phyloP scores from a whole-genome alignment of 345 rosid genomes.

The Crucihimalaya himalaica region DNA sequence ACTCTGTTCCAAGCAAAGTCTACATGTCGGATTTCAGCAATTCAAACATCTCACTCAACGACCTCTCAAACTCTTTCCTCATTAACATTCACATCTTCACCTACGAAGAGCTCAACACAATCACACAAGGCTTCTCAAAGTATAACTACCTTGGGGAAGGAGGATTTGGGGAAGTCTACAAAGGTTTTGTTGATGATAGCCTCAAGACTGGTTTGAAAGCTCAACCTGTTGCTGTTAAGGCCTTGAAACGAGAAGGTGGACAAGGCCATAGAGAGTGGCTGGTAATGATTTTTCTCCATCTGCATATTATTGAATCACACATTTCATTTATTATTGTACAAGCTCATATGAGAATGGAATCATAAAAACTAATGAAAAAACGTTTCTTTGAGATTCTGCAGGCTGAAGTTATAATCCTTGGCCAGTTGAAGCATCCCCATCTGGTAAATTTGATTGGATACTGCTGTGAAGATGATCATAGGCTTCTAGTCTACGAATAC shows the following conservation, averaged over 20 bases:
- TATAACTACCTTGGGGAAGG: constrained; percentile 75
- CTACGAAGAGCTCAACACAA: constrained; percentile 51
- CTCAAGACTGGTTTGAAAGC: constrained; percentile 57
- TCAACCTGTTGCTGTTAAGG: constrained; percentile 90
- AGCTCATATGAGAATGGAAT: background rate
- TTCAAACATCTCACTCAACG: constrained; percentile 44
- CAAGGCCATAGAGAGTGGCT: constrained; percentile 93
- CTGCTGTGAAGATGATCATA: constrained; percentile 74
- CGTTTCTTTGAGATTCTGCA: constrained; percentile 24
- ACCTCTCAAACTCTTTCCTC: constrained; percentile 52
- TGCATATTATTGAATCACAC: background rate
- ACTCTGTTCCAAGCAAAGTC: constrained; percentile 37
- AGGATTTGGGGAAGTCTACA: constrained; percentile 78
- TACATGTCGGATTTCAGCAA: constrained; percentile 42
- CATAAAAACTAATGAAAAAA: background rate
- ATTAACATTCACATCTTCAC: constrained; percentile 58
- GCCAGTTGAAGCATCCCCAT: constrained; percentile 74
- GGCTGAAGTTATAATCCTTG: constrained; percentile 89
- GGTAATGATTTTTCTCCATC: constrained; percentile 46
- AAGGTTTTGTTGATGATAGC: constrained; percentile 69
- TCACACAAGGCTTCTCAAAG: constrained; percentile 58
- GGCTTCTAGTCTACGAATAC: constrained; percentile 75
- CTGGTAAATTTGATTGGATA: constrained; percentile 82
- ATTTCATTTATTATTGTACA: background rate
- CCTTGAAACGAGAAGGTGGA: constrained; percentile 61